Percentiles rank a stretch among this genome's conserved stretches.
Conservation (phyloP, 2,329 filamentous ascomycete species). For the Tolypocladium capitatum region DNA sequence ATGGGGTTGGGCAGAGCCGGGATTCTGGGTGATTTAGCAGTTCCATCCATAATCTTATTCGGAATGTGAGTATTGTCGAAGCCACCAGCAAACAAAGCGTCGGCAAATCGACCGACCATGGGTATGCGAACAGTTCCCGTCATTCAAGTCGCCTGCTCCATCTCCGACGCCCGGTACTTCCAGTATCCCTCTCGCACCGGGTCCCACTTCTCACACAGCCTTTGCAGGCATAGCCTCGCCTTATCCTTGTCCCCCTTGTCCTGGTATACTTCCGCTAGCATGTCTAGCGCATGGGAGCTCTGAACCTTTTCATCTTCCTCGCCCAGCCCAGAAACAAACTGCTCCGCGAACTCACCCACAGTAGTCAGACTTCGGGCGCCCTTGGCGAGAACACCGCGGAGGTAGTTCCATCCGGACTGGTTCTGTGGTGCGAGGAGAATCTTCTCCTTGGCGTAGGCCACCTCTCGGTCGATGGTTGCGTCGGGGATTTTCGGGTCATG, state of each 20-base stretch:
- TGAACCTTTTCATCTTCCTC: constrained; percentile 36
- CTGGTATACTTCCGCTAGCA: constrained; percentile 55
- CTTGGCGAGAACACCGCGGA: constrained; percentile 62
- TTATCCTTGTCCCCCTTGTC: constrained; percentile 43
- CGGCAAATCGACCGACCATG: background rate
- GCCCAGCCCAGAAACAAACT: constrained; percentile 36
- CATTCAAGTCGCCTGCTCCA: constrained; percentile 3
- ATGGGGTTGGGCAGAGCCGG: too few species aligned
- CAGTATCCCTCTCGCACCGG: constrained; percentile 85
- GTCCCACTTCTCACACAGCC: constrained; percentile 79
- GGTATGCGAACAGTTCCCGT: background rate
- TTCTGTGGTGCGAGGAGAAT: constrained; percentile 80
- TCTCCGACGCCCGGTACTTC: constrained; percentile 42
- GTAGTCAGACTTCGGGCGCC: constrained; percentile 37
- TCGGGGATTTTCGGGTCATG: constrained; percentile 44
- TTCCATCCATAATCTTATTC: too few species aligned
- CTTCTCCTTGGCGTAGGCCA: constrained; percentile 59
- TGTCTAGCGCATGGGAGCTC: constrained; percentile 56
- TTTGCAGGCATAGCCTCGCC: constrained; percentile 55
- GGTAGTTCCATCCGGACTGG: constrained; percentile 86
- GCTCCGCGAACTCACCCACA: constrained; percentile 33
- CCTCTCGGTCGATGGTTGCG: constrained; percentile 58
- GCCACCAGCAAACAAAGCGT: background rate
- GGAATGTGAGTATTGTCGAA: background rate
- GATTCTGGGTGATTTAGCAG: too few species aligned